Base-by-base conservation (phyloP, 192 early-diverging fungal species). In the Lobosporangium transversale region DNA sequence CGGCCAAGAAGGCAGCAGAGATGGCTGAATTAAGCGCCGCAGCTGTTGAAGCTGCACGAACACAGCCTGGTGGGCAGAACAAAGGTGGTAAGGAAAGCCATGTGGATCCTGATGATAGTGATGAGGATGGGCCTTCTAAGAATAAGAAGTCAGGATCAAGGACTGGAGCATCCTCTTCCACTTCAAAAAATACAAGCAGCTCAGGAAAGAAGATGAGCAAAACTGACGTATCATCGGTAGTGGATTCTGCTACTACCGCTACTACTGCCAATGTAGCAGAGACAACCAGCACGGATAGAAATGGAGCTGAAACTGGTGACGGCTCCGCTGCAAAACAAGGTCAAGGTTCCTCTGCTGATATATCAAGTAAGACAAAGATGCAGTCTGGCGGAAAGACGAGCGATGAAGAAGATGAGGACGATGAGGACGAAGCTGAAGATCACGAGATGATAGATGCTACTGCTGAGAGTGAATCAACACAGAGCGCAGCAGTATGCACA, bases 41-140 rank as follows among this genome's bases (percentile, higher is more conserved):
- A 8, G 73, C 73, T 23, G 73, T 76, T 0, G 73, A 76, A 36
- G 73, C 65, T n/a, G 73, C 65, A 0, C 44, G 73, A 23, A 67
- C 58, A 1, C 58, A 66, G 30, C 73, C 57, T 27, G 65, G 73
- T 37, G 73, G 73, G 29, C 73, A 76, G 20, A 67, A 36, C 48
- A 76, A 76, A 29, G 65, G 64, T 4, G 59, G 73, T 3, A 64
- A 59, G 42, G 61, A 74, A 12, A 59, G 55, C 53, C 70, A 65
- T 32, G 55, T 32, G 3, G 69, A 74, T 62, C 58, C 51, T 14
- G 73, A 76, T 2, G 73, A 76, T 29, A 76, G 73, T 52, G 73
- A 76, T 45, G 73, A 76, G 15, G 73, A 76, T 24, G 53, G 33
- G 17, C 21, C 37, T 35, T 23, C 27, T 18, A 52, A 49, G 2